These are phyloP conservation scores for Lactarius sanguifluus DNA, from an alignment of 768 basidiomycete genomes.

Conservation along the genomic window DNA sequence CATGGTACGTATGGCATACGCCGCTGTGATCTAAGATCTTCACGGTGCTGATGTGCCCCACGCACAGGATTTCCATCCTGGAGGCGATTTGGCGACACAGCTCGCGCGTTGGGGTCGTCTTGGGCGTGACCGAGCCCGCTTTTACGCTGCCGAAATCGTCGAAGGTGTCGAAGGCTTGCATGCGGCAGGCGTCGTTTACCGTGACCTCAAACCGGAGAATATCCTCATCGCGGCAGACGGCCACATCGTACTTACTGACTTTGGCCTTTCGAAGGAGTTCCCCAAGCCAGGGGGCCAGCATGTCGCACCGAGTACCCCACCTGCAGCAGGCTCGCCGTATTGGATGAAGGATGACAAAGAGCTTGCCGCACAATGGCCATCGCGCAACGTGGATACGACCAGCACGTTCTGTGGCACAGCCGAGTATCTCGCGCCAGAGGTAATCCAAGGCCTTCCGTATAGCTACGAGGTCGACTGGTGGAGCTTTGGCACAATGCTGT, in stretches of 20 bases:
- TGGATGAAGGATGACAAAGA: slow-evolving; percentile 77
- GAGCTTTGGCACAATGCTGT: slow-evolving; percentile 97
- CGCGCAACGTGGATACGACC: slow-evolving; percentile 60
- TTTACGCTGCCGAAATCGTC: slow-evolving; percentile 97
- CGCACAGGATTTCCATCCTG: slow-evolving; percentile 85
- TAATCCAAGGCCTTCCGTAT: slow-evolving; percentile 87
- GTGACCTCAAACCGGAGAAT: slow-evolving; percentile 96
- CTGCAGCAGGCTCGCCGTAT: slow-evolving; percentile 54
- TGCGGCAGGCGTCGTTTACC: slow-evolving; percentile 92
- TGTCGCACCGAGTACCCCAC: slow-evolving; percentile 49
- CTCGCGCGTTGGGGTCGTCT: slow-evolving; percentile 93
- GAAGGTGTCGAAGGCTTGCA: slow-evolving; percentile 96
- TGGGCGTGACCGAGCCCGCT: slow-evolving; percentile 90
- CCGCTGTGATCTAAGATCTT: not conserved
- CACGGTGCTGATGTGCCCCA: slow-evolving; percentile 8
- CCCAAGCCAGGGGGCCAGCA: slow-evolving; percentile 45
- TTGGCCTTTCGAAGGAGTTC: slow-evolving; percentile 92
- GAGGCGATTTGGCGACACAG: slow-evolving; percentile 96
- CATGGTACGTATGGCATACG: slow-evolving; percentile 57
- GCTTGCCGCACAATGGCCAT: slow-evolving; percentile 55
- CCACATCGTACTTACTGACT: slow-evolving; percentile 96
- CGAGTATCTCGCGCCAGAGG: slow-evolving; percentile 95
- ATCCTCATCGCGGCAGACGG: slow-evolving; percentile 93
- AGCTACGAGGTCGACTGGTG: slow-evolving; percentile 98
- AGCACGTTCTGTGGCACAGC: slow-evolving; percentile 95